Evolutionary conservation across 805 yeast genomes (phyloP).

Genomic region (Priceomyces medius): DNA sequence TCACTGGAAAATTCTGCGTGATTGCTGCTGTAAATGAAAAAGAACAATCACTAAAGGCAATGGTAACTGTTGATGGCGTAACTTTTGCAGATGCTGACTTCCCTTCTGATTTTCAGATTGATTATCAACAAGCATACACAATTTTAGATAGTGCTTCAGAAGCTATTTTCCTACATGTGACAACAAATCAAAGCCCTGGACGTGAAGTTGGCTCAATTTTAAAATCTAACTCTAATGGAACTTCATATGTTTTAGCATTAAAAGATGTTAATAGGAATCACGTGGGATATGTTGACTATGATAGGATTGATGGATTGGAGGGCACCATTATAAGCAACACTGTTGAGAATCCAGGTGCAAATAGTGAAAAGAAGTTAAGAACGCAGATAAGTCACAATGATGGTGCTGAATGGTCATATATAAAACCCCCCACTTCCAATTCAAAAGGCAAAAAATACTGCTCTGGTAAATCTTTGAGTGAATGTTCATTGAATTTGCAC

Average conservation of each 20-base stretch:
- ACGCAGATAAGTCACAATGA: conserved; percentile 83
- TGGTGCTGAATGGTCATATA: conserved; percentile 80
- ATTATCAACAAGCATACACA: conserved; percentile 58
- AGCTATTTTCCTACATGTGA: conserved; percentile 79
- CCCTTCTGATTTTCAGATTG: conserved; percentile 62
- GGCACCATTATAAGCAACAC: conserved; percentile 78
- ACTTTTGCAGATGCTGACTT: conserved; percentile 75
- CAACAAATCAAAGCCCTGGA: conserved; percentile 52
- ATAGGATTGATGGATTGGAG: conserved; percentile 76
- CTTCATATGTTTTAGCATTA: conserved; percentile 70
- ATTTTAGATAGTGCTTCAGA: conserved; percentile 70
- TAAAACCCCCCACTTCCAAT: conserved; percentile 69
- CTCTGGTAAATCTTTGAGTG: conserved; percentile 44
- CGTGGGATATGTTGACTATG: conserved; percentile 84
- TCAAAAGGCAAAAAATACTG: conserved; percentile 64
- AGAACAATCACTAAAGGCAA: conserved; percentile 53
- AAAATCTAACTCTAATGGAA: conserved; percentile 90
- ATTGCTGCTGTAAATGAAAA: conserved; percentile 61
- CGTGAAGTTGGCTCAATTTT: conserved; percentile 74
- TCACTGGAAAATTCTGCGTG: conserved; percentile 67
- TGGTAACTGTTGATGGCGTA: conserved; percentile 75
- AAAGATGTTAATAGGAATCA: conserved; percentile 71
- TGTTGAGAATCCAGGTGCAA: conserved; percentile 52
- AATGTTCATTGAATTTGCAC: conserved; percentile 82
- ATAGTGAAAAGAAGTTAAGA: conserved; percentile 54